Evolutionary conservation across 208 protist species (phyloP), one percentile per base, ranked within the genome.

Genomic region (Acanthamoeba sp.): DNA sequence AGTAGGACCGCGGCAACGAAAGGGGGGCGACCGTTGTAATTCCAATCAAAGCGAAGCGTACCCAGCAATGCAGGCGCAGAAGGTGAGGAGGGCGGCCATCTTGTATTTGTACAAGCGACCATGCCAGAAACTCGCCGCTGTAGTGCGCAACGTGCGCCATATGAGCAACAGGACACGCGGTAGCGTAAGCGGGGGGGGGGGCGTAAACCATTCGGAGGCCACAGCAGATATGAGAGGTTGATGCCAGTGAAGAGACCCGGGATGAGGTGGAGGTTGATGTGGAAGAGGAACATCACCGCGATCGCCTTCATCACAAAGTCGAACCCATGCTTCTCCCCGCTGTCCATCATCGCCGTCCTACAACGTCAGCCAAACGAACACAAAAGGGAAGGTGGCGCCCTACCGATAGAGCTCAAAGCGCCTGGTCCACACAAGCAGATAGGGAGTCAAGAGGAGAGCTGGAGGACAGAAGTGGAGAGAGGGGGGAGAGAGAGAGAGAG

Each of bases 331-430:
- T 80, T 80, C 71, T 80, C 71, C 6, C 71, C 71, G 18, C 71
- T 76, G 66, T 40, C 55, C 55, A 62, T 27, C 55, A n/a, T 16
- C 55, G 20, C 48, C 12, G 16, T 22, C 48, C 12, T 24, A 34
- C 62, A 71, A 32, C 59, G 18, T 16, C 2, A 3, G 14, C n/a
- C 2, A 2, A 24, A 24, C n/a, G 18, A 3, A 32, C n/a, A 24
- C 64, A 40, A 40, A 22, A 59, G 52, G 12, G 52, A 3, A 27
- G 18, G 16, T 2, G 55, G n/a, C 5, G 66, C 36, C 6, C 32
- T 76, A 76, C 66, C 66, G 32, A 20, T 80, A 80, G 71, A 80
- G 71, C 6, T 80, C 71, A 48, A 80, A 80, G 71, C 71, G 71
- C 22, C 20, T 48, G 40, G 1, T 80, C 71, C 71, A 80, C 20